phyloP scores from a whole-genome alignment of 495 filamentous ascomycete genomes.

The Penicillium canescens region DNA sequence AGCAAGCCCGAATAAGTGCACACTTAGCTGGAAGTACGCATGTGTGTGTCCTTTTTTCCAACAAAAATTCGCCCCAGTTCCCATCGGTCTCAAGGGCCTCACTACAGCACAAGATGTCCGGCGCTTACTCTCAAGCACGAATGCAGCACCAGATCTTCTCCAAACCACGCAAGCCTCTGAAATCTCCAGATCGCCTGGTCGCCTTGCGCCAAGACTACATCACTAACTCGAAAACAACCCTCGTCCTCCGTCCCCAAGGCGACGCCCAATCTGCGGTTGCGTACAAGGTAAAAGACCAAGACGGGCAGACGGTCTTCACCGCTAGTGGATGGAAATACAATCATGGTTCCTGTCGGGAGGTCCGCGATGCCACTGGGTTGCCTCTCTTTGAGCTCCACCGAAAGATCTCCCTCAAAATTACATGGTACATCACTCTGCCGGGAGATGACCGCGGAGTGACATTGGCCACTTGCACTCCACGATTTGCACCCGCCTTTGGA shows the following conservation, averaged over 20 bases:
- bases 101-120: too few relatives aligned
- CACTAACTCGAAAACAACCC: constrained; percentile 5
- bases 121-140: constrained; percentile 2
- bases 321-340: constrained; percentile 13
- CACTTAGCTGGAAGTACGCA: too few relatives aligned
- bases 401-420: neutral
- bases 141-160: neutral
- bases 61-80: too few relatives aligned
- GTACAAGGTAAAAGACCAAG: constrained; percentile 4
- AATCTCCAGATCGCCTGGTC: constrained; percentile 14
- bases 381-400: constrained; percentile 25
- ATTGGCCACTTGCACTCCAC: constrained; percentile 12
- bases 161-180: constrained; percentile 15
- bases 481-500: constrained; percentile 1
- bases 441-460: constrained; percentile 6
- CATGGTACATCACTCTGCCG: constrained; percentile 24
- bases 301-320: constrained; percentile 7
- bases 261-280: neutral
- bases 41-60: too few relatives aligned
- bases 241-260: constrained; percentile 12
- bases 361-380: constrained; percentile 17
- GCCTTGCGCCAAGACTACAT: constrained; percentile 18
- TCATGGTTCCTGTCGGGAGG: constrained; percentile 14
- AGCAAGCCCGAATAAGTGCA: too few relatives aligned
- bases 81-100: too few relatives aligned